Percentiles rank a stretch among this genome's conserved stretches.
Evolutionary conservation across 495 filamentous ascomycete species (phyloP).

Genomic region (Podospora pseudoanserina): DNA sequence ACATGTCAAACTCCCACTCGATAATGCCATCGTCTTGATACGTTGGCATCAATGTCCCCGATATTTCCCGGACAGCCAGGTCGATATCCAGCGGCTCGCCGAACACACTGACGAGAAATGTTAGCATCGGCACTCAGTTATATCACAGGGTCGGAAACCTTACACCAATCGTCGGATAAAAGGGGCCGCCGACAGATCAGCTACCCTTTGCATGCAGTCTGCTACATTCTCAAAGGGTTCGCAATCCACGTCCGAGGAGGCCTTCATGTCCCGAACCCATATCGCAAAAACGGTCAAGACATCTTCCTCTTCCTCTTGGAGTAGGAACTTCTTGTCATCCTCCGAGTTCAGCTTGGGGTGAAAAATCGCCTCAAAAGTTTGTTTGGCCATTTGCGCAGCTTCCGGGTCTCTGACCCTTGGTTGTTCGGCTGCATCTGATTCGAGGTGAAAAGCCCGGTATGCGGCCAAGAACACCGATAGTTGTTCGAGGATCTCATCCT

Average conservation of each 20-base stretch:
- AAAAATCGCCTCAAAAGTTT: constrained; percentile 26
- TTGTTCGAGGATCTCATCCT: constrained; percentile 28
- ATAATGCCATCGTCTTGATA: neutral
- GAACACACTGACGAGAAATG: neutral
- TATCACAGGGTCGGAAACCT: constrained; percentile 4
- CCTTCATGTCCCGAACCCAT: constrained; percentile 18
- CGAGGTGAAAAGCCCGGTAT: constrained; percentile 27
- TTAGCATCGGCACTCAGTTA: neutral
- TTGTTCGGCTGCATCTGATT: constrained; percentile 4
- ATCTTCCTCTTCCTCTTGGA: constrained; percentile 26
- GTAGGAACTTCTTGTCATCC: constrained; percentile 15
- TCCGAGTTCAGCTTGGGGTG: constrained; percentile 15
- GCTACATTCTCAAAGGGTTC: constrained; percentile 11
- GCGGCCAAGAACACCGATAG: constrained; percentile 23
- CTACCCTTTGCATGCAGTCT: constrained; percentile 15
- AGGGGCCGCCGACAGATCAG: constrained; percentile 4
- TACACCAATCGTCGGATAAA: constrained; percentile 24
- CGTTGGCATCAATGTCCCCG: neutral
- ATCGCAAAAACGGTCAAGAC: constrained; percentile 20
- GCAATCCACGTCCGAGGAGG: neutral
- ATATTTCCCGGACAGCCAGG: neutral
- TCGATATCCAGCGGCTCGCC: constrained; percentile 7
- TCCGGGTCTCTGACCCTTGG: constrained; percentile 1
- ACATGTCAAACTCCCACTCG: constrained; percentile 15
- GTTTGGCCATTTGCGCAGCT: constrained; percentile 12